Base-by-base conservation (phyloP, 2,329 filamentous ascomycete genomes). In the Periconia sp. region DNA sequence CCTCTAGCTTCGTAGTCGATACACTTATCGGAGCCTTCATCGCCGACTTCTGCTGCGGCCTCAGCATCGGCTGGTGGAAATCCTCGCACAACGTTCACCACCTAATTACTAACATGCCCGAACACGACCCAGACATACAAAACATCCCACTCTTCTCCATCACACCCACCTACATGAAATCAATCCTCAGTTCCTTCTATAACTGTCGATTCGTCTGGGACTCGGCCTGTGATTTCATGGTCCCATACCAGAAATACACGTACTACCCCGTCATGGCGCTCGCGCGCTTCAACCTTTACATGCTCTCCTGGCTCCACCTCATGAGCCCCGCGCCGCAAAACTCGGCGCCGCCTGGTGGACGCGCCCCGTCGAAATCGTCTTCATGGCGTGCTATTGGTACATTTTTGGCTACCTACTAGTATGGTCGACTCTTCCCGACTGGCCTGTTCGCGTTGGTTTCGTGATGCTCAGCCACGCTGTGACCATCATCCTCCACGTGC, bases 131-230 rank as follows among this genome's bases (percentile, higher is more conserved):
- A 0, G 74, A 76, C 46, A 67, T 76, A 40, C 74, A 76, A 53
- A 76, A 96, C 71, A 84, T 96, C 74, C 92, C 92, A 2, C 88
- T 96, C 71, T 91, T 97, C 71, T 91, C 91, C 55, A 85, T 94
- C 30, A 92, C 90, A 2, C 91, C 95, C 64, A 85, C 91, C 20
- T 88, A 94, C 66, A 83, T 96, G 49, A 80, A 81, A 40, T 88
- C 79, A 53, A 78, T 96, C 46, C 82, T 84, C 33, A 94, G 90
- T 17, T 90, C 89, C 3, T 96, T 92, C 75, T 95, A 97, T 73
- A 87, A 92, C 50, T 86, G 85, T 47, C 76, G 91, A 51, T 91
- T 96, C 86, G 72, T 82, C 53, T 95, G 90, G 71, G 91, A 96
- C 69, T 80, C 81, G 7, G 80, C 85, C 17, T 89, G 90, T 18